phyloP scores from a whole-genome alignment of 345 rosid genomes.

The Moringa oleifera region DNA sequence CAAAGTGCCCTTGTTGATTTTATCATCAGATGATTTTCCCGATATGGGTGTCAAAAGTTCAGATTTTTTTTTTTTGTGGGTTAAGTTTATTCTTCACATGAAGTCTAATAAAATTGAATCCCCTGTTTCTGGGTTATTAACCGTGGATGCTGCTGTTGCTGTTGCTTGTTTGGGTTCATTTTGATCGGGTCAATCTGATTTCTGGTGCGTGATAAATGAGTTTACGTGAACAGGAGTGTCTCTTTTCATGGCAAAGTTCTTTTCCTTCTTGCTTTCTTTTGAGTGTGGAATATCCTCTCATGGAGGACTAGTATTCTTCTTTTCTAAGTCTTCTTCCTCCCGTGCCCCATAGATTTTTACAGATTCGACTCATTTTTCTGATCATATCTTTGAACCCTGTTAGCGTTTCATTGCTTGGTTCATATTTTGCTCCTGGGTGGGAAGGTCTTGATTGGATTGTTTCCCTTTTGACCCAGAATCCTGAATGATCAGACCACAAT shows the following conservation, averaged over 20 bases:
- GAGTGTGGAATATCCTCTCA: conserved; percentile 34
- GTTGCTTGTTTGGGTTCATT: conserved; percentile 20
- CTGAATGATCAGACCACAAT: conserved; percentile 10
- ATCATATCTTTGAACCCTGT: conserved; percentile 11
- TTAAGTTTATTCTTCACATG: neutral
- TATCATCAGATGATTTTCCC: conserved; percentile 18
- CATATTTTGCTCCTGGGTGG: neutral
- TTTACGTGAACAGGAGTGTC: conserved; percentile 39
- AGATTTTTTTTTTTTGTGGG: conserved; percentile 1
- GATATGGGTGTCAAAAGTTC: conserved; percentile 32
- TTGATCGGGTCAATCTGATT: conserved; percentile 27
- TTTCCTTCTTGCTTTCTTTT: conserved; percentile 39
- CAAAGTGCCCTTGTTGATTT: conserved; percentile 13
- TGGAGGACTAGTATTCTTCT: conserved; percentile 38
- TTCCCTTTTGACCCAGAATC: conserved; percentile 2
- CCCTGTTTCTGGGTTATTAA: conserved; percentile 25
- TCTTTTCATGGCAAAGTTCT: conserved; percentile 28
- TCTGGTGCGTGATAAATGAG: conserved; percentile 20
- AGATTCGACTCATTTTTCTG: neutral
- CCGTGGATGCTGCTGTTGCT: conserved; percentile 10
- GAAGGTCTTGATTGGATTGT: conserved; percentile 18
- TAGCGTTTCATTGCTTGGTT: conserved; percentile 10
- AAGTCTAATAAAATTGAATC: conserved; percentile 12
- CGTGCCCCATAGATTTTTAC: neutral
- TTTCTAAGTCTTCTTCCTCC: conserved; percentile 27